Evolutionary conservation across 1,284 basidiomycete genomes (phyloP).

Genomic region (Lentinus polychrous): DNA sequence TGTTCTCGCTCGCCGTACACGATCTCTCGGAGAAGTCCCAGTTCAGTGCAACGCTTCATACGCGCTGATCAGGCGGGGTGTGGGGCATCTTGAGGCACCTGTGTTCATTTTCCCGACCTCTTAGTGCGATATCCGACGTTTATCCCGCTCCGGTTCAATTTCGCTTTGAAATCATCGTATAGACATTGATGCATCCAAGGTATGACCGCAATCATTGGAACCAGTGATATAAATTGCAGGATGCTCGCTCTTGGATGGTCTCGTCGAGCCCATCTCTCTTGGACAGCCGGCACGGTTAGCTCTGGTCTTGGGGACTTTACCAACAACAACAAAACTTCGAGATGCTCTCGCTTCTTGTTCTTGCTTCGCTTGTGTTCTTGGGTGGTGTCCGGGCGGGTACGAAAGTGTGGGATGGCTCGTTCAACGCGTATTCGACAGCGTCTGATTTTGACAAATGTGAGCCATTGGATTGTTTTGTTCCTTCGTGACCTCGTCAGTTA

Average conservation of each 20-base stretch:
- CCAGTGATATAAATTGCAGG: slow-evolving; percentile 8
- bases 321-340: not conserved
- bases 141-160: slow-evolving; percentile 19
- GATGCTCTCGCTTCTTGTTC: not conserved
- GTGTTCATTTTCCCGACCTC: slow-evolving; percentile 8
- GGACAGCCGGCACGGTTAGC: not conserved
- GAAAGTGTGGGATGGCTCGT: slow-evolving; percentile 45
- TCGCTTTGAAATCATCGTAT: slow-evolving; percentile 11
- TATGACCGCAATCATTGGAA: slow-evolving; percentile 7
- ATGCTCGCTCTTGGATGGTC: not conserved
- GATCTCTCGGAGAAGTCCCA: too few species aligned
- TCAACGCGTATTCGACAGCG: slow-evolving; percentile 41
- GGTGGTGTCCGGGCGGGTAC: slow-evolving; percentile 38
- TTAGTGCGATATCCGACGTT: slow-evolving; percentile 17
- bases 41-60: not conserved
- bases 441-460: slow-evolving; percentile 50
- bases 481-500: not conserved
- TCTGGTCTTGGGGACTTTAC: not conserved
- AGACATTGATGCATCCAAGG: not conserved
- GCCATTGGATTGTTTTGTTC: slow-evolving; percentile 9
- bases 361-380: slow-evolving; percentile 16
- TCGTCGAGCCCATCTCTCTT: not conserved
- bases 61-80: slow-evolving; percentile 16
- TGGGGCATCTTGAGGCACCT: too few species aligned
- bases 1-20: too few species aligned